phyloP scores from a whole-genome alignment of 1,284 basidiomycete genomes.

The Schizopora paradoxa region DNA sequence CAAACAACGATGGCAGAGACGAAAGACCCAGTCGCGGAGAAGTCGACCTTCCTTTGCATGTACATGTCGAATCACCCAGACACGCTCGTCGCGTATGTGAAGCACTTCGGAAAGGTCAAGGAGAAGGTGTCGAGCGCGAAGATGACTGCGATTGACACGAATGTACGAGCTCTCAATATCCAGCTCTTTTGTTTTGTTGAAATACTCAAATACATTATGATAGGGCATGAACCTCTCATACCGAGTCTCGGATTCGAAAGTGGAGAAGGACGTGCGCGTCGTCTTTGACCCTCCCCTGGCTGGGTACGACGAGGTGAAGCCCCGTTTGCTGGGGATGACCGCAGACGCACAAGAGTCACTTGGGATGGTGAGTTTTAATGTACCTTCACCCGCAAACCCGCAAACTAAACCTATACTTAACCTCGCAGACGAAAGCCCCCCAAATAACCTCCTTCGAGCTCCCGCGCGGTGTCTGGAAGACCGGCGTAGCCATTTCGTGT shows the following conservation, averaged over 20 bases:
- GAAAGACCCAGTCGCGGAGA: slow-evolving; percentile 64
- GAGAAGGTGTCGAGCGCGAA: slow-evolving; percentile 49
- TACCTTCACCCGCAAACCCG: background rate
- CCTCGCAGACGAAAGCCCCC: slow-evolving; percentile 52
- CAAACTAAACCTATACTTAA: background rate
- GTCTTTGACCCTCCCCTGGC: slow-evolving; percentile 62
- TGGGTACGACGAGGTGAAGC: slow-evolving; percentile 76
- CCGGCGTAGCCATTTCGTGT: slow-evolving; percentile 24
- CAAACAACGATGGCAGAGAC: slow-evolving; percentile 26
- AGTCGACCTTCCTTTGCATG: slow-evolving; percentile 70
- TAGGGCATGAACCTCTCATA: slow-evolving; percentile 70
- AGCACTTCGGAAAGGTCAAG: slow-evolving; percentile 62
- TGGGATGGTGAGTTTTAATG: slow-evolving; percentile 54
- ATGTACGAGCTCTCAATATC: slow-evolving; percentile 34
- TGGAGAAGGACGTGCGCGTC: slow-evolving; percentile 43
- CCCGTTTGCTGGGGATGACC: slow-evolving; percentile 70
- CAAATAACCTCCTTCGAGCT: slow-evolving; percentile 52
- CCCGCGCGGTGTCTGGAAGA: slow-evolving; percentile 27
- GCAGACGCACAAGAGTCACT: slow-evolving; percentile 64
- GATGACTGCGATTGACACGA: slow-evolving; percentile 61
- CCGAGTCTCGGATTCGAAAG: slow-evolving; percentile 40
- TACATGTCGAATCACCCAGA: slow-evolving; percentile 81
- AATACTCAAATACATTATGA: too few relatives aligned
- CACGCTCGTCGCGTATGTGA: slow-evolving; percentile 73
- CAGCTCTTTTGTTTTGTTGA: background rate